Evolutionary conservation across 306 rosid genomes (phyloP), one percentile per base, ranked within the genome.

Genomic region (Castanea sativa): DNA sequence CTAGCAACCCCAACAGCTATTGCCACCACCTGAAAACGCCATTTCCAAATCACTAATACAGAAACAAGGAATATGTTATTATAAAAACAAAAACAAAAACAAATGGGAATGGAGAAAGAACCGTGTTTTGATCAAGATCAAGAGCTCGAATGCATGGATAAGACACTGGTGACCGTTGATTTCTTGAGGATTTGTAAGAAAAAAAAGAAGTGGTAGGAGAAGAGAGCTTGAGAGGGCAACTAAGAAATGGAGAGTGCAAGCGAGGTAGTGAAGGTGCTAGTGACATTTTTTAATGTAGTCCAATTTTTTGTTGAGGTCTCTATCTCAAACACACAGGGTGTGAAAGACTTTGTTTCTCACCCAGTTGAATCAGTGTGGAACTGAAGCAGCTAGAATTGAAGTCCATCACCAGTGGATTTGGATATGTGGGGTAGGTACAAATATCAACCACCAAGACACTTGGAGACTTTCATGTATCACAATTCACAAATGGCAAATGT

Each of bases 71-170:
- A 49, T 49, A 49, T 49, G 14, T 45, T 18, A 21, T 30, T 21
- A 43, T 20, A 41, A 0, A 49, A 67, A 27, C n/a, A 55, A 19
- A 51, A 15, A 12, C 43, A 32, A 51, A 55, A 45, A 8, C 25
- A n/a, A 9, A 15, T 10, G 3, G 29, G 69, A 53, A 65, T 16
- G 76, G 65, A 15, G 35, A 70, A 73, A 5, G 68, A 83, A 94
- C 99, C 92, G 97, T 91, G 90, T 92, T 91, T 80, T 92, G 97
- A 81, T 94, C 99, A 53, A 95, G 91, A 32, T 95, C 99, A 3
- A 91, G 4, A 58, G 99, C 98, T 87, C 90, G 89, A 83, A 93
- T 84, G 79, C 89, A 77, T 43, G 98, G 98, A 88, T 89, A 93
- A 45, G 89, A 85, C 56, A 81, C 18, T 16, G 87, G 88, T 18